Conservation (phyloP, 495 filamentous ascomycete genomes). For the Zalerion maritima region DNA sequence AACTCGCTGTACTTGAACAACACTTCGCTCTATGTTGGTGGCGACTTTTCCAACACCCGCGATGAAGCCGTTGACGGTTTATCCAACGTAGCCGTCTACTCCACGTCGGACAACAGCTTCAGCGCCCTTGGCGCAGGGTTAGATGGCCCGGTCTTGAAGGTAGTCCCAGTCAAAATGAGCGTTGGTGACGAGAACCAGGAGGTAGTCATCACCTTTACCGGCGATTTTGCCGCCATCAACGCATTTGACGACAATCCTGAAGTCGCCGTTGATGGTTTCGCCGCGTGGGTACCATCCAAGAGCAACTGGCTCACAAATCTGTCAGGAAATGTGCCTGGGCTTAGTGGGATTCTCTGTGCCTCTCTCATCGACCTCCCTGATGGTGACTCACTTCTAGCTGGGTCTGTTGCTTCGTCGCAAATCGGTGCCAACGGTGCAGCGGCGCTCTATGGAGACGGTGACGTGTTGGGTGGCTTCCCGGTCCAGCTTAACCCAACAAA, state of each 20-base stretch:
- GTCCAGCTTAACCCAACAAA: slow-evolving; percentile 37
- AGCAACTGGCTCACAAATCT: slow-evolving; percentile 83
- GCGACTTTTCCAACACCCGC: slow-evolving; percentile 65
- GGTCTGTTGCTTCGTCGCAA: slow-evolving; percentile 57
- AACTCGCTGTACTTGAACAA: slow-evolving; percentile 49
- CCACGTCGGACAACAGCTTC: slow-evolving; percentile 56
- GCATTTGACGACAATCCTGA: slow-evolving; percentile 47
- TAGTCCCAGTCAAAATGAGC: slow-evolving; percentile 71
- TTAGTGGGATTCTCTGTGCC: slow-evolving; percentile 58
- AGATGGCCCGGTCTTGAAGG: slow-evolving; percentile 56
- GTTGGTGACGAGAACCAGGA: slow-evolving; percentile 55
- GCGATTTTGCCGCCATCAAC: slow-evolving; percentile 59
- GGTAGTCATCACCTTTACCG: slow-evolving; percentile 62
- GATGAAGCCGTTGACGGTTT: slow-evolving; percentile 45
- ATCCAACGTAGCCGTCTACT: slow-evolving; percentile 61
- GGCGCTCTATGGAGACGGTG: slow-evolving; percentile 40
- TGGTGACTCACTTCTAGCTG: slow-evolving; percentile 55
- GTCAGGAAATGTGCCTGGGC: slow-evolving; percentile 43
- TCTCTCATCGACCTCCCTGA: slow-evolving; percentile 43
- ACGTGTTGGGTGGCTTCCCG: slow-evolving; percentile 43
- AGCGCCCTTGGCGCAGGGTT: slow-evolving; percentile 70
- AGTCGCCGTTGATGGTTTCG: slow-evolving; percentile 58
- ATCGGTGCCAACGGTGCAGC: slow-evolving; percentile 56
- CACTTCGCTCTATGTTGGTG: slow-evolving; percentile 64
- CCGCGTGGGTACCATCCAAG: slow-evolving; percentile 83